phyloP scores from a whole-genome alignment of 805 yeast genomes.

The Wickerhamiella musiphila region DNA sequence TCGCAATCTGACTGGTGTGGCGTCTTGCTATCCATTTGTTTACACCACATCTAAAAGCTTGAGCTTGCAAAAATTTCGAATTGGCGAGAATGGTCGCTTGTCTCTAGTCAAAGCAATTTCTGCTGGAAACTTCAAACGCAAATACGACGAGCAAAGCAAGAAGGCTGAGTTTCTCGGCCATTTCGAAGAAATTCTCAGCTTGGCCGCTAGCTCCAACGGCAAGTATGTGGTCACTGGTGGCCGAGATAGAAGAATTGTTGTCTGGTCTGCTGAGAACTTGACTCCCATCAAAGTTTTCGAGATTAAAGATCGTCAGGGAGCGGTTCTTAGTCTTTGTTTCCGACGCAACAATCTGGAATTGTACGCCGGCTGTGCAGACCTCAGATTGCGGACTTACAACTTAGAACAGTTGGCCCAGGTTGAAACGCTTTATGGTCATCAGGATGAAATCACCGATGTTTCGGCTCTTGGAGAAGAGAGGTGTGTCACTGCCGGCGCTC shows the following conservation, averaged over 20 bases:
- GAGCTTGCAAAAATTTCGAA: conserved; percentile 62
- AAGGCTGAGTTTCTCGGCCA: conserved; percentile 56
- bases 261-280: conserved; percentile 73
- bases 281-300: conserved; percentile 63
- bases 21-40: conserved; percentile 42
- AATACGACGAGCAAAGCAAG: conserved; percentile 14
- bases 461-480: conserved; percentile 71
- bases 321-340: conserved; percentile 56
- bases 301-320: conserved; percentile 53
- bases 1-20: conserved; percentile 22
- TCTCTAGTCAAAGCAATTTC: conserved; percentile 38
- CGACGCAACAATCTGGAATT: conserved; percentile 69
- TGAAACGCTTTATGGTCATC: conserved; percentile 90
- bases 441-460: conserved; percentile 71
- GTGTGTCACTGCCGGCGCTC: conserved; percentile 88
- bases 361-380: conserved; percentile 85
- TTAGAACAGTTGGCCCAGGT: conserved; percentile 74
- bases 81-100: conserved; percentile 39
- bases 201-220: conserved; percentile 79
- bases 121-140: conserved; percentile 14
- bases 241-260: conserved; percentile 55
- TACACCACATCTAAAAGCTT: conserved; percentile 73
- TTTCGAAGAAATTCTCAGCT: conserved; percentile 52
- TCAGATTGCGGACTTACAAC: conserved; percentile 74
- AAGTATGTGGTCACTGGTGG: conserved; percentile 85